Evolutionary conservation across 768 basidiomycete genomes (phyloP), one percentile per base, ranked within the genome.

Genomic region (Leccinum olivaceopallidum): DNA sequence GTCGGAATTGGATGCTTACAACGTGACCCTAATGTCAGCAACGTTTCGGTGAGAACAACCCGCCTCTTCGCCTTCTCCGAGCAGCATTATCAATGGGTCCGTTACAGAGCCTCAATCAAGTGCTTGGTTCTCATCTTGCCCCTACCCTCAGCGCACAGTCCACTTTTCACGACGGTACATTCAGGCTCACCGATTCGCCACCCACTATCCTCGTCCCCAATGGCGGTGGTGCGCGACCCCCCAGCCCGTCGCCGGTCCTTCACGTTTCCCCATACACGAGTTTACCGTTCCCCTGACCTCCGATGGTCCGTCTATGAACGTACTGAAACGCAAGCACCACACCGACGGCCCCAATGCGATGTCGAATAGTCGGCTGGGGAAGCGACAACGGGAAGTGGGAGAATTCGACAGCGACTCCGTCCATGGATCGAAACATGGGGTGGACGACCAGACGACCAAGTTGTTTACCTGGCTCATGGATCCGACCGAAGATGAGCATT

Each of bases 401-500:
- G 73, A 74, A 6, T 74, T 74, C 34, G 73, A 76, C 24, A 53
- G 53, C 12, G 73, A 80, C 56, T 70, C 72, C 9, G 80, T 76
- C 5, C 82, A 84, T 61, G 90, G 90, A 26, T 87, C 90, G 2
- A 91, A 91, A 65, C 90, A 92, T 66, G 92, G 90, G 90, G 88
- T 88, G 0, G 90, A 91, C 70, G 89, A 90, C 9, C 90, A 92
- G 69, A 92, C 91, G 75, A 81, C 88, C 13, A 85, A 82, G 62
- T 77, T 92, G 51, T 92, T 92, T 72, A 82, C 76, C 49, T 92
- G 90, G 89, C 82, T 92, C 53, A 88, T 92, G 85, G 88, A 82
- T 22, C 76, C 75, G 13, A 80, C 80, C 18, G 83, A 86, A 66
- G 89, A 92, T 66, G 88, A 90, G 22, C 88, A 90, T 61, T 92